phyloP scores from a whole-genome alignment of 2,329 filamentous ascomycete species.

The Penicillium olsonii region DNA sequence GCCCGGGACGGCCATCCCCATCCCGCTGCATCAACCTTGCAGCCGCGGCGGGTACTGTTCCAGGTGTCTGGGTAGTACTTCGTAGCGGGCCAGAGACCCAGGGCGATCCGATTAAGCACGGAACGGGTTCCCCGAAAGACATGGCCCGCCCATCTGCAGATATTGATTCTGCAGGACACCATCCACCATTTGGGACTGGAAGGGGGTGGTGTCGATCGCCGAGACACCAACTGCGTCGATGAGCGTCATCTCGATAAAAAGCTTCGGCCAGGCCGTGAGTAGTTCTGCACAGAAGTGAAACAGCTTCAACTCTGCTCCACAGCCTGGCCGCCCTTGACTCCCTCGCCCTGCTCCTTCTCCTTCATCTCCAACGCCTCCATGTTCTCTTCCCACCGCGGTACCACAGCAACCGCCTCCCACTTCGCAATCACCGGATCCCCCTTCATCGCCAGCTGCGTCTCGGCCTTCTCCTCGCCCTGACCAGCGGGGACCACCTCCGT shows the following conservation, averaged over 20 bases:
- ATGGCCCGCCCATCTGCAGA: slow-evolving; percentile 2
- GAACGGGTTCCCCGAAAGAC: slow-evolving; percentile 7
- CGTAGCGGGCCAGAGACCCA: background rate
- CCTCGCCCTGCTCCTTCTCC: slow-evolving; percentile 18
- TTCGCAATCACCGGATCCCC: slow-evolving; percentile 31
- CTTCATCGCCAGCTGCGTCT: slow-evolving; percentile 28
- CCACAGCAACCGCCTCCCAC: slow-evolving; percentile 35
- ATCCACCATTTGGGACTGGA: background rate
- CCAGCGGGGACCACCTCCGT: slow-evolving; percentile 6
- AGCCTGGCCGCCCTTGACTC: slow-evolving; percentile 11
- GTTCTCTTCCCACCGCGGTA: slow-evolving; percentile 42
- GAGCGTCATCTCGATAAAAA: background rate
- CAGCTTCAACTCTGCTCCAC: slow-evolving; percentile 27
- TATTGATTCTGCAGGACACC: background rate
- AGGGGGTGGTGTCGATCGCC: background rate
- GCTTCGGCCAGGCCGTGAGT: background rate
- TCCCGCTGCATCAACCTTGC: slow-evolving; percentile 17
- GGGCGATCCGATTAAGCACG: slow-evolving; percentile 2
- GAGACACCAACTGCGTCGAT: background rate
- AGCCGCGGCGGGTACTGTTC: slow-evolving; percentile 9
- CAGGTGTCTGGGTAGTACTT: slow-evolving; percentile 9
- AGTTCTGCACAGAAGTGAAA: background rate
- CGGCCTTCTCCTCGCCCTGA: slow-evolving; percentile 27
- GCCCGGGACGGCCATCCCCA: slow-evolving; percentile 13
- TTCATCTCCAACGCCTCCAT: slow-evolving; percentile 41